These are phyloP conservation scores for Helminthosporium solani DNA, from an alignment of 2,329 filamentous ascomycete species.

Conservation along the genomic window DNA sequence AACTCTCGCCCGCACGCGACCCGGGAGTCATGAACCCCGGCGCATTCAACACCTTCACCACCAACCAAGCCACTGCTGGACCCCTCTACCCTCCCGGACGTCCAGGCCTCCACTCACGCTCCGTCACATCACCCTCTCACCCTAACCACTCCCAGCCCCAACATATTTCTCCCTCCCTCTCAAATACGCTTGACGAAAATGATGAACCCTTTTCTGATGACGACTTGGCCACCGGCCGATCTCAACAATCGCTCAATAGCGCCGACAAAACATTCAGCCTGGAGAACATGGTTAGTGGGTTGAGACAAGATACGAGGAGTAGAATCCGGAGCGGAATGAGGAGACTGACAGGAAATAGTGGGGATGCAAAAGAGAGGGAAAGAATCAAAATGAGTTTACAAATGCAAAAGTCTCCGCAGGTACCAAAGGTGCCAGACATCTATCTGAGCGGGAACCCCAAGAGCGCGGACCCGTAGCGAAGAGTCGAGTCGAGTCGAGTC, in stretches of 20 bases:
- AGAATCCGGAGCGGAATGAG: conserved; percentile 58
- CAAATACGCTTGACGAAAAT: conserved; percentile 71
- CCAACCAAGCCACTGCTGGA: conserved; percentile 46
- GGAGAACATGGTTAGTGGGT: conserved; percentile 59
- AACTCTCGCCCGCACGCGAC: conserved; percentile 58
- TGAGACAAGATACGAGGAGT: conserved; percentile 55
- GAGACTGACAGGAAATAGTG: conserved; percentile 60
- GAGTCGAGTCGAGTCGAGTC: no score
- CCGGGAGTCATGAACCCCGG: conserved; percentile 59
- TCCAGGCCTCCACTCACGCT: conserved; percentile 74
- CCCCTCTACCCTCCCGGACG: conserved; percentile 43
- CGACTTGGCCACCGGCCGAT: conserved; percentile 57
- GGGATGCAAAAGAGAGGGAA: conserved; percentile 43
- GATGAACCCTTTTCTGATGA: conserved; percentile 78
- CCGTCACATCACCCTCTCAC: conserved; percentile 76
- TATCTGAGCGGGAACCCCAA: conserved; percentile 41
- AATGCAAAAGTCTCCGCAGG: conserved; percentile 47
- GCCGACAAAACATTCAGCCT: conserved; percentile 30
- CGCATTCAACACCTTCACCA: conserved; percentile 47
- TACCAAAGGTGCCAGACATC: conserved; percentile 51
- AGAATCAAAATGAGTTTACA: conserved; percentile 39
- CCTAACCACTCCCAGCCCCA: conserved; percentile 43
- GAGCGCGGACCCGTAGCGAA: conserved; percentile 29
- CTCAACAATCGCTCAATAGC: conserved; percentile 10
- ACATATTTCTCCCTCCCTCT: conserved; percentile 51